These are phyloP conservation scores for Amaranthus cruentus DNA, from an alignment of 148 eudicot species.

Conservation along the genomic window DNA sequence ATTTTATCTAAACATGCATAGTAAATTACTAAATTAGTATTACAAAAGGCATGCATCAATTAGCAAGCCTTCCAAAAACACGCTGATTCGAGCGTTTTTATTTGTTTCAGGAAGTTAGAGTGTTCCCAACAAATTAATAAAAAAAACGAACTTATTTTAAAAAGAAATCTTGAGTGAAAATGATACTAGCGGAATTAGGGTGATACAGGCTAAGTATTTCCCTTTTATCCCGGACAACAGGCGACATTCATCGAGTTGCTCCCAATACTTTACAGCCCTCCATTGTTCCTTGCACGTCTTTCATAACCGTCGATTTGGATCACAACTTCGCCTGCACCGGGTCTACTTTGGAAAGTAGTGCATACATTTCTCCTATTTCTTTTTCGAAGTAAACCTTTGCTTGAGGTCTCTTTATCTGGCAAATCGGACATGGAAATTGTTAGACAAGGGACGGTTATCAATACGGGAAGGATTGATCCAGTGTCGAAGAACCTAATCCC, in stretches of 20 bases:
- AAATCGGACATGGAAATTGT: conserved; percentile 4
- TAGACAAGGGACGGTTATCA: not conserved
- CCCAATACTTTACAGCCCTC: not conserved
- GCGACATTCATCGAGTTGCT: not conserved
- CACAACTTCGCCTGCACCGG: conserved; percentile 31
- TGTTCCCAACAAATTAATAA: not conserved
- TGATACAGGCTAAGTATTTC: not conserved
- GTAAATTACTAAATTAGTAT: not conserved
- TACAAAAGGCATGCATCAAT: not conserved
- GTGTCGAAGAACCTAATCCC: not conserved
- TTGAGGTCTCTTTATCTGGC: conserved; percentile 77
- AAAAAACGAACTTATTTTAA: no score
- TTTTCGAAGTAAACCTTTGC: conserved; percentile 68
- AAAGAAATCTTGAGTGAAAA: not conserved
- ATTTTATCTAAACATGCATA: not conserved
- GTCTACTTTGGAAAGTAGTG: conserved; percentile 40
- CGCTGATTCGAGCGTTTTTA: not conserved
- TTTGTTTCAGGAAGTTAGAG: not conserved
- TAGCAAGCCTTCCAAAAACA: conserved; percentile 3
- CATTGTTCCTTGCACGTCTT: not conserved
- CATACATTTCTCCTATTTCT: conserved; percentile 65
- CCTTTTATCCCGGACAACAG: not conserved
- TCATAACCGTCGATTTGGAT: conserved; percentile 5
- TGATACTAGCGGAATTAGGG: not conserved
- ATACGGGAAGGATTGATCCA: not conserved